Evolutionary conservation across 371 early-diverging fungal genomes (phyloP).

Genomic region (Saksenaea vasiformis): DNA sequence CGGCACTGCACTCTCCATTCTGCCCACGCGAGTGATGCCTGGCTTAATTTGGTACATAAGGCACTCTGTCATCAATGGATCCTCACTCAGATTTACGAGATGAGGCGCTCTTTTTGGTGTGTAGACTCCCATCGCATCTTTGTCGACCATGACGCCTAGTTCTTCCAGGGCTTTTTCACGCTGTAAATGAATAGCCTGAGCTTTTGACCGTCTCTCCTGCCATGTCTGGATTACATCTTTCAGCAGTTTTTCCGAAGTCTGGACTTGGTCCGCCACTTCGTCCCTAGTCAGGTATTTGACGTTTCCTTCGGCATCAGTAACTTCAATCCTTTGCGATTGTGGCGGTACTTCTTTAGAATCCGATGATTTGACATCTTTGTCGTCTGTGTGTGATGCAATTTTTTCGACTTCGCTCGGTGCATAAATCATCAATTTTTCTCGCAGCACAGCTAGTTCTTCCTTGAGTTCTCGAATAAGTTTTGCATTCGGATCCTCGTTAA

Average conservation of each 20-base stretch:
- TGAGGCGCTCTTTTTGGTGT: slow-evolving; percentile 83
- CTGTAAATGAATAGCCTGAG: slow-evolving; percentile 70
- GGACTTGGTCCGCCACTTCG: slow-evolving; percentile 61
- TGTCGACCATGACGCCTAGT: slow-evolving; percentile 79
- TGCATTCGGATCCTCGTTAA: slow-evolving; percentile 87
- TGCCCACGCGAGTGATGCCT: slow-evolving; percentile 75
- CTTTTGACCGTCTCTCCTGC: slow-evolving; percentile 68
- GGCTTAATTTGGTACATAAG: slow-evolving; percentile 82
- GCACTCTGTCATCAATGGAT: slow-evolving; percentile 87
- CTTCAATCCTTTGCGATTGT: slow-evolving; percentile 21
- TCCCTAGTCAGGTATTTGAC: slow-evolving; percentile 48
- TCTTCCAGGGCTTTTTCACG: slow-evolving; percentile 78
- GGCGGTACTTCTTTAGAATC: not conserved
- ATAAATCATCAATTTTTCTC: slow-evolving; percentile 45
- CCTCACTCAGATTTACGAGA: slow-evolving; percentile 86
- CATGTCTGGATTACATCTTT: slow-evolving; percentile 49
- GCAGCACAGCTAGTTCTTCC: slow-evolving; percentile 73
- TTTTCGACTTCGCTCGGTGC: slow-evolving; percentile 8
- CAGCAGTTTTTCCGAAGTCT: slow-evolving; percentile 40
- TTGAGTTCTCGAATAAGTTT: slow-evolving; percentile 78
- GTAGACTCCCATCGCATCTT: slow-evolving; percentile 73
- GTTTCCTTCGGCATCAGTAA: slow-evolving; percentile 34
- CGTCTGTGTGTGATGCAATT: slow-evolving; percentile 42
- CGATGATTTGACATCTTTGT: slow-evolving; percentile 17
- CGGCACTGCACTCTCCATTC: slow-evolving; percentile 36